Evolutionary conservation across 192 early-diverging fungal genomes (phyloP).

Genomic region (Cetraspora pellucida): DNA sequence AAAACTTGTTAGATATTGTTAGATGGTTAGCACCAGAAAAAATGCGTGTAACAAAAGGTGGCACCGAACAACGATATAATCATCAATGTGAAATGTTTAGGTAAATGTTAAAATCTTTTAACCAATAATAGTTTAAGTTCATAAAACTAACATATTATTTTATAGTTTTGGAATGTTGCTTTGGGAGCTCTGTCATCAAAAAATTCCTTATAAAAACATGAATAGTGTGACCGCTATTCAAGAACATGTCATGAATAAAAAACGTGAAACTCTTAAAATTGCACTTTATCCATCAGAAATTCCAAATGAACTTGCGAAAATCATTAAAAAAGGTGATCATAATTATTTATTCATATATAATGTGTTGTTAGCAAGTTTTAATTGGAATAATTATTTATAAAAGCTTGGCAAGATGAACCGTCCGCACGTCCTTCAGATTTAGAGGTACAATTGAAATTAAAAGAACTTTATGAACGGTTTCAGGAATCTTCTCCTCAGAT

Average conservation of each 20-base stretch:
- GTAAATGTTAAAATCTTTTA: background rate
- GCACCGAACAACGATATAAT: background rate
- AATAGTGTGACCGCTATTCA: background rate
- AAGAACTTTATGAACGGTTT: too few species aligned
- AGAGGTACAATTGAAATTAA: too few species aligned
- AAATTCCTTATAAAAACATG: constrained; percentile 1
- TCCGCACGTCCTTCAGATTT: background rate
- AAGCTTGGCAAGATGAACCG: background rate
- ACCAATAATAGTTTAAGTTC: background rate
- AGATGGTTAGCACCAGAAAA: constrained; percentile 23
- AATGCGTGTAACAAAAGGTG: background rate
- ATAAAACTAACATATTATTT: background rate
- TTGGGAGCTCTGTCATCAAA: constrained; percentile 18
- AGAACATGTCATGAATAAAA: background rate
- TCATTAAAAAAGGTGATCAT: background rate
- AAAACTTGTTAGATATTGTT: background rate
- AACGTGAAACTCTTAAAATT: background rate
- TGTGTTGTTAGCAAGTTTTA: background rate
- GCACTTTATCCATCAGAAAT: background rate
- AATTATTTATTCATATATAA: background rate
- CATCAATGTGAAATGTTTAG: constrained; percentile 23
- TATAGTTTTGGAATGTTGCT: constrained; percentile 11
- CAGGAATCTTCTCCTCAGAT: too few species aligned
- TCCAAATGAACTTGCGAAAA: background rate
- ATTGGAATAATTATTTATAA: background rate